Evolutionary conservation across 768 basidiomycete genomes (phyloP).

Genomic region (Agaricus sinodeliciosus): DNA sequence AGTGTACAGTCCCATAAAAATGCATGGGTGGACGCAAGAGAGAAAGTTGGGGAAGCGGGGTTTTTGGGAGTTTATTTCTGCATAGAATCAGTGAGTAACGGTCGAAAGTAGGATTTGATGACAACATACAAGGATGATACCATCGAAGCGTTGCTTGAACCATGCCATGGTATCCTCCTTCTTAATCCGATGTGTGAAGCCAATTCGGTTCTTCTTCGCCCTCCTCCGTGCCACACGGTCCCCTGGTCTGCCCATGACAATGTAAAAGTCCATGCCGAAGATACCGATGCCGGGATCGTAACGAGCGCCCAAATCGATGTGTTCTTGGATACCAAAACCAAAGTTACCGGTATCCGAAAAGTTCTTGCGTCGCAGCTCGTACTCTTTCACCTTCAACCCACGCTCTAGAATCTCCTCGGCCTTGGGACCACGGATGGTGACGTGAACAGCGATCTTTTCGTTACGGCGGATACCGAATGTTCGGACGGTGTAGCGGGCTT

Average conservation of each 20-base stretch:
- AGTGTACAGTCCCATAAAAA: slow-evolving; percentile 22
- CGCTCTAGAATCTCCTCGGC: slow-evolving; percentile 99
- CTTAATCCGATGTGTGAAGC: slow-evolving; percentile 84
- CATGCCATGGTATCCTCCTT: slow-evolving; percentile 96
- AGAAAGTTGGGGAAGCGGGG: slow-evolving; percentile 13
- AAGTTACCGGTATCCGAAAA: slow-evolving; percentile 99
- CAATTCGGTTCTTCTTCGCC: slow-evolving; percentile 81
- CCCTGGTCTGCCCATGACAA: slow-evolving; percentile 96
- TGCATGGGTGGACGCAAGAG: slow-evolving; percentile 16
- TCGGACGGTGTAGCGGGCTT: slow-evolving; percentile 99
- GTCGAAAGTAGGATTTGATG: not conserved
- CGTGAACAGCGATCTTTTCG: slow-evolving; percentile 99
- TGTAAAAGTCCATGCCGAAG: slow-evolving; percentile 99
- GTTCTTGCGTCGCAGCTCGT: slow-evolving; percentile 95
- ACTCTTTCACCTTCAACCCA: slow-evolving; percentile 99
- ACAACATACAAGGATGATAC: slow-evolving; percentile 79
- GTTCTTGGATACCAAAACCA: slow-evolving; percentile 98
- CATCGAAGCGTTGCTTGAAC: slow-evolving; percentile 99
- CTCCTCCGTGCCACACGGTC: slow-evolving; percentile 87
- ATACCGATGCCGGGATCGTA: slow-evolving; percentile 99
- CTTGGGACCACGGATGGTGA: slow-evolving; percentile 98
- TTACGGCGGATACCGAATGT: slow-evolving; percentile 99
- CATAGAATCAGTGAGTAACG: slow-evolving; percentile 8
- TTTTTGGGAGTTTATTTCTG: slow-evolving; percentile 27
- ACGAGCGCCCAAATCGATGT: slow-evolving; percentile 97